Evolutionary conservation across 805 yeast species (phyloP), one percentile per base, ranked within the genome.

Genomic region (Phaffomyces opuntiae): DNA sequence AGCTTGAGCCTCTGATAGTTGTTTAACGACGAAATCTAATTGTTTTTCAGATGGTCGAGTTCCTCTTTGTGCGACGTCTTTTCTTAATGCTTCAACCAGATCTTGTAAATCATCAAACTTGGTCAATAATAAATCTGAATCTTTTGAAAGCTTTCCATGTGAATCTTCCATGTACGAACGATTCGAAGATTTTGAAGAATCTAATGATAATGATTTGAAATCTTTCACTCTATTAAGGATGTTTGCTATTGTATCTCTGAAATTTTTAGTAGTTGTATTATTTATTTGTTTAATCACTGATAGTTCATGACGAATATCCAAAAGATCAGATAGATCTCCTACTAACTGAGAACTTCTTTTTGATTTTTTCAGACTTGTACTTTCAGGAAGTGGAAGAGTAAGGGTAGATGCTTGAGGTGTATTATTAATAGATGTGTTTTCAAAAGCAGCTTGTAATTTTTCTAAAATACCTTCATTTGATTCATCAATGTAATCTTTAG

Each of bases 61-160:
- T 19, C 96, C 96, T 51, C 97, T 75, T 49, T 81, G 83, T 0
- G 96, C 95, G 13, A 93, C 96, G 65, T 90, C 98, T 54, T 87
- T 81, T 45, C 96, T 72, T 45, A 91, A 68, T 0, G 87, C 87
- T 59, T 93, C 99, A 61, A 93, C 86, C 9, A 86, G 65, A 64
- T 93, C 99, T 59, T 90, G 96, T 17, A 93, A 68, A 53, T 88
- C 96, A 61, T 93, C 99, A 6, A 91, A 91, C 51, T 74, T 77
- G 0, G 91, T 81, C 32, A 93, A 71, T 9, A 93, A 65, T 0
- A 61, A 57, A 60, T 88, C 96, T 8, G 95, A 82, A 14, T 86
- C 90, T 39, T 76, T 78, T 8, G 95, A 85, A 24, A 93, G 70
- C 54, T 78, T 80, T 5, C 68, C 60, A 58, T 87, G 88, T 44